Evolutionary conservation across 495 filamentous ascomycete species (phyloP), one percentile per base, ranked within the genome.

Genomic region (Talaromyces wortmannii): DNA sequence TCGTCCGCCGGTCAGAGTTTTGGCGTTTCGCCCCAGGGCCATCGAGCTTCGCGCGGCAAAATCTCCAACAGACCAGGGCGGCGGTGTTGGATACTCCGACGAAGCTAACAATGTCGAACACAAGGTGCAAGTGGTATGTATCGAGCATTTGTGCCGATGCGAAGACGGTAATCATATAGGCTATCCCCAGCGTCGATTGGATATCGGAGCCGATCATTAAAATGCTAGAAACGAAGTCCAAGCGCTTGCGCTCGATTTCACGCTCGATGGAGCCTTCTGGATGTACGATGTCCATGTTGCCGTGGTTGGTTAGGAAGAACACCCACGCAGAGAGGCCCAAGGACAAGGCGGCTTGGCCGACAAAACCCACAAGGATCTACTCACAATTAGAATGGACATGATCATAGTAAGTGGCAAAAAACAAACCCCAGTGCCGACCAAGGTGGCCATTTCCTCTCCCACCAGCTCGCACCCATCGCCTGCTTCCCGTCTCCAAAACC

Each of bases 251-350:
- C 31, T 70, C 62, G 12, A 62, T 66, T 29, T 48, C 63, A 55
- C 58, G 60, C 48, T 63, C 55, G 12, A 56, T 30, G 5, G 61
- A 66, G 46, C 63, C 69, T 18, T 69, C 63, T 7, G 59, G 58
- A 36, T 66, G 63, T 18, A 55, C 55, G 47, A 59, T 45, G 16
- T 61, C 59, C 55, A 61, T 61, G 53, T 72, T 70, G 62, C 71
- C 67, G 64, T 67, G 64, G 48, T 70, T 61, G 55, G 74, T 68
- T 53, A 74, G 42, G 67, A 75, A 61, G 67, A 76, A 64, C 52
- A 76, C 62, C 72, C 74, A 66, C 40, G 57, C 59, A 5, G 66
- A 69, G 11, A 62, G 61, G 16, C 66, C 55, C 15, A 70, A 58
- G 15, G 63, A 66, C 56, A 66, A 55, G 31, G 55, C 46, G 51